Percentiles rank a stretch among this genome's conserved stretches.
Evolutionary conservation across 2,329 filamentous ascomycete genomes (phyloP).

Genomic region (Botrytis squamosa): DNA sequence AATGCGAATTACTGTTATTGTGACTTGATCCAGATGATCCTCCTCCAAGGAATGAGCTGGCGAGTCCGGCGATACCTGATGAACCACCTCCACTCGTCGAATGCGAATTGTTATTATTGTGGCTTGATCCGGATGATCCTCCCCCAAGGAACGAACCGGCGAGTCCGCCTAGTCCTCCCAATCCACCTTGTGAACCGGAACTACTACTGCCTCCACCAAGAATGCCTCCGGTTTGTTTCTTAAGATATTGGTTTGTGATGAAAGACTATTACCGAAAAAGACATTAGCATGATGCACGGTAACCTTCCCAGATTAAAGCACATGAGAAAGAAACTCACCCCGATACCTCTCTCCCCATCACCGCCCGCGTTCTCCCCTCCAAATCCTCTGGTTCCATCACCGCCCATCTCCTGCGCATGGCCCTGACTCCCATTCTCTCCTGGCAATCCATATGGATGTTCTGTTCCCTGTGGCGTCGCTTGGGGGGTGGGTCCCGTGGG

Average conservation of each 20-base stretch:
- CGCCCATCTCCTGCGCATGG: conserved; percentile 47
- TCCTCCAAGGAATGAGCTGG: conserved; percentile 39
- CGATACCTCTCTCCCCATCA: conserved; percentile 64
- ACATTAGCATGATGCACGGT: neutral
- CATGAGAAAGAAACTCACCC: conserved; percentile 51
- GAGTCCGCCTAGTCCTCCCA: conserved; percentile 43
- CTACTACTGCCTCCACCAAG: conserved; percentile 18
- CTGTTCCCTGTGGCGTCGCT: conserved; percentile 46
- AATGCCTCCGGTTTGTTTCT: conserved; percentile 19
- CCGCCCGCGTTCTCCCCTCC: conserved; percentile 61
- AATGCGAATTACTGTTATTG: conserved; percentile 32
- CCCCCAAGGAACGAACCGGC: conserved; percentile 39
- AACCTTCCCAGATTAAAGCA: neutral
- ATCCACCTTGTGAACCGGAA: conserved; percentile 29
- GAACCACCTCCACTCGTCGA: conserved; percentile 32
- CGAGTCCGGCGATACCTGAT: conserved; percentile 42
- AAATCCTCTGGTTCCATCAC: conserved; percentile 58
- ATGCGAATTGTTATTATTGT: conserved; percentile 33
- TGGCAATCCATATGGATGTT: conserved; percentile 63
- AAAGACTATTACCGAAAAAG: conserved; percentile 27
- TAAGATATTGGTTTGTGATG: conserved; percentile 37
- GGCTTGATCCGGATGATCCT: conserved; percentile 29
- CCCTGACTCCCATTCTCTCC: conserved; percentile 21
- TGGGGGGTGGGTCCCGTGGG: conserved; percentile 60
- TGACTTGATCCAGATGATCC: conserved; percentile 31